These are phyloP conservation scores for Fraxinus greggii DNA, from an alignment of 305 asterid species.

Conservation along the genomic window DNA sequence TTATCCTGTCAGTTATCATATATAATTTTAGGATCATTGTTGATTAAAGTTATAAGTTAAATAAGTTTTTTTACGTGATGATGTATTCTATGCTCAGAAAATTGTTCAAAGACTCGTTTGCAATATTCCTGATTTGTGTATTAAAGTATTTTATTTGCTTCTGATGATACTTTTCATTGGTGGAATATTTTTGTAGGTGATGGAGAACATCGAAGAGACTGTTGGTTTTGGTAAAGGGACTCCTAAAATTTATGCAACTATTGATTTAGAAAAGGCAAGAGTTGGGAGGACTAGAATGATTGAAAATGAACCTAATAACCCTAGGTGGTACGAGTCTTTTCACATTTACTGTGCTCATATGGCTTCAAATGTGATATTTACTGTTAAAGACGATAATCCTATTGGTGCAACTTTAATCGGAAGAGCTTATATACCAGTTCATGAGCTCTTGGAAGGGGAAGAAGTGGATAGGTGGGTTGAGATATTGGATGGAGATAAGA, in stretches of 20 bases:
- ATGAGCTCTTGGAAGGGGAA: slow-evolving; percentile 72
- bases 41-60: not conserved
- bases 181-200: slow-evolving; percentile 43
- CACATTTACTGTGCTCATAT: slow-evolving; percentile 79
- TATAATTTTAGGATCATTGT: not conserved
- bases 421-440: slow-evolving; percentile 74
- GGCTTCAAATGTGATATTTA: slow-evolving; percentile 70
- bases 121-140: not conserved
- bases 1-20: not conserved
- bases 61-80: not conserved
- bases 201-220: slow-evolving; percentile 61
- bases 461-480: slow-evolving; percentile 84
- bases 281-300: slow-evolving; percentile 74
- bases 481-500: slow-evolving; percentile 59
- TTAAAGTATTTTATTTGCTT: slow-evolving; percentile 2
- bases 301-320: slow-evolving; percentile 71
- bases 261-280: slow-evolving; percentile 80
- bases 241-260: slow-evolving; percentile 69
- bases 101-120: not conserved
- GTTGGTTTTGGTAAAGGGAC: slow-evolving; percentile 79
- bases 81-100: not conserved
- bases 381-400: slow-evolving; percentile 81
- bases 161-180: slow-evolving; percentile 8
- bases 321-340: slow-evolving; percentile 79
- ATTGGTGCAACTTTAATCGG: slow-evolving; percentile 91